Percentiles rank a stretch among this genome's conserved stretches.
These are phyloP conservation scores for Trichosporon inkin DNA, from an alignment of 1,284 basidiomycete species.

Conservation along the genomic window DNA sequence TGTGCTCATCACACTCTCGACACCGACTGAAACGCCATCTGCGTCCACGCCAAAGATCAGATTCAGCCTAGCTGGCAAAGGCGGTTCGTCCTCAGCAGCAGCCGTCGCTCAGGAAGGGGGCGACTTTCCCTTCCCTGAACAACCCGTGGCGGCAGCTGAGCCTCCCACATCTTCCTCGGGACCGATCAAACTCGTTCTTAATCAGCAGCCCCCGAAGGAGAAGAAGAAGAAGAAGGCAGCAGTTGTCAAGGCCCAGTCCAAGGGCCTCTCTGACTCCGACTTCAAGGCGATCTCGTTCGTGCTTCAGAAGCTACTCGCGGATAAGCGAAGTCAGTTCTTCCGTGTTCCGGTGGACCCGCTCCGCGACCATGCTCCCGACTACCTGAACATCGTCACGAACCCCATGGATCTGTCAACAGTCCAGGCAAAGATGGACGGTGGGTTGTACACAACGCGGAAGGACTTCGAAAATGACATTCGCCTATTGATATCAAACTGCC, in stretches of 20 bases:
- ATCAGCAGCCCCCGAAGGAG: conserved; percentile 23
- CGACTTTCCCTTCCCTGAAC: neutral
- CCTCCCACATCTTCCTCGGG: conserved; percentile 50
- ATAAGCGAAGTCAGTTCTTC: conserved; percentile 54
- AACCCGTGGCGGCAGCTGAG: conserved; percentile 30
- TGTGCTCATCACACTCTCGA: conserved; percentile 75
- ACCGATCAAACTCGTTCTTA: conserved; percentile 46
- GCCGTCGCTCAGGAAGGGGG: neutral
- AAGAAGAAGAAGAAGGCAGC: conserved; percentile 52
- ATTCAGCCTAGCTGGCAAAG: conserved; percentile 27
- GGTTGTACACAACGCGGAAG: conserved; percentile 73
- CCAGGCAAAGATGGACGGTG: conserved; percentile 77
- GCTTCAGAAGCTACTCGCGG: conserved; percentile 67
- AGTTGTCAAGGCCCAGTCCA: conserved; percentile 67
- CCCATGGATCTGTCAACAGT: conserved; percentile 96
- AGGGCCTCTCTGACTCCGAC: conserved; percentile 77
- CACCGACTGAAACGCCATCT: conserved; percentile 63
- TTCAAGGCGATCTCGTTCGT: conserved; percentile 72
- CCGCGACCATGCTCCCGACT: conserved; percentile 76
- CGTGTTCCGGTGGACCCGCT: conserved; percentile 85
- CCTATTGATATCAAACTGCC: conserved; percentile 83
- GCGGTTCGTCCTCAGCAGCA: neutral
- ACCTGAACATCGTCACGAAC: conserved; percentile 81
- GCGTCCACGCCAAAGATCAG: conserved; percentile 42
- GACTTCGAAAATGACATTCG: conserved; percentile 82